Evolutionary conservation across 495 filamentous ascomycete species (phyloP).

Genomic region (Pseudotulostoma volvatum): DNA sequence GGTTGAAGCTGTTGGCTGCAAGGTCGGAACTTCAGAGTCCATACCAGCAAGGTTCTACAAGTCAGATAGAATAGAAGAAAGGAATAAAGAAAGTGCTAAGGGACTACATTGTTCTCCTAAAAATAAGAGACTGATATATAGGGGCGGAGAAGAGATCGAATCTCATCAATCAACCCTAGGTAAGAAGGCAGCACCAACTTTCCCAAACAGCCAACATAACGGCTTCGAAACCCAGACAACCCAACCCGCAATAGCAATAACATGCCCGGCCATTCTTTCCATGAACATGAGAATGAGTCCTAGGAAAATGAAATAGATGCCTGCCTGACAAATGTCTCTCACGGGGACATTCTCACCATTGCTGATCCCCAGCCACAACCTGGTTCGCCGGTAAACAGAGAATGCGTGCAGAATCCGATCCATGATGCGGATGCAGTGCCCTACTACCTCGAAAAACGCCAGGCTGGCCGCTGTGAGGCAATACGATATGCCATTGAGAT

Average conservation of each 20-base stretch:
- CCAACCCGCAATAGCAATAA: conserved; percentile 25
- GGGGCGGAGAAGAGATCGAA: too few relatives aligned
- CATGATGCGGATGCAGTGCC: conserved; percentile 24
- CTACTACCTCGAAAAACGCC: conserved; percentile 17
- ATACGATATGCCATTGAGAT: conserved; percentile 1
- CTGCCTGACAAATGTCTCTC: conserved; percentile 20
- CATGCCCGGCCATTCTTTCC: conserved; percentile 18
- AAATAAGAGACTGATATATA: too few relatives aligned
- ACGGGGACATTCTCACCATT: conserved; percentile 17
- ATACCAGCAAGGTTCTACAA: too few relatives aligned
- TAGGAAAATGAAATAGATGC: conserved; percentile 23
- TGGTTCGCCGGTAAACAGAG: conserved; percentile 21
- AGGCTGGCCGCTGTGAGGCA: background rate
- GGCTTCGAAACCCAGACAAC: conserved; percentile 27
- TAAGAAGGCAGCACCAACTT: too few relatives aligned
- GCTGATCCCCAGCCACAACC: conserved; percentile 18
- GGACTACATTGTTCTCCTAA: too few relatives aligned
- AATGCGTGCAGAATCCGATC: conserved; percentile 12
- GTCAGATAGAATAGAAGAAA: too few relatives aligned
- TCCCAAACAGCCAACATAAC: conserved; percentile 21
- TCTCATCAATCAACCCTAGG: too few relatives aligned
- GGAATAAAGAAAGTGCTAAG: too few relatives aligned
- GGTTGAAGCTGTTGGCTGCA: too few relatives aligned
- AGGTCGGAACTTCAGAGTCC: too few relatives aligned
- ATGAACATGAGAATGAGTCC: conserved; percentile 19